These are phyloP conservation scores for Phlebopus sp. DNA, from an alignment of 1,284 basidiomycete genomes.

Conservation along the genomic window DNA sequence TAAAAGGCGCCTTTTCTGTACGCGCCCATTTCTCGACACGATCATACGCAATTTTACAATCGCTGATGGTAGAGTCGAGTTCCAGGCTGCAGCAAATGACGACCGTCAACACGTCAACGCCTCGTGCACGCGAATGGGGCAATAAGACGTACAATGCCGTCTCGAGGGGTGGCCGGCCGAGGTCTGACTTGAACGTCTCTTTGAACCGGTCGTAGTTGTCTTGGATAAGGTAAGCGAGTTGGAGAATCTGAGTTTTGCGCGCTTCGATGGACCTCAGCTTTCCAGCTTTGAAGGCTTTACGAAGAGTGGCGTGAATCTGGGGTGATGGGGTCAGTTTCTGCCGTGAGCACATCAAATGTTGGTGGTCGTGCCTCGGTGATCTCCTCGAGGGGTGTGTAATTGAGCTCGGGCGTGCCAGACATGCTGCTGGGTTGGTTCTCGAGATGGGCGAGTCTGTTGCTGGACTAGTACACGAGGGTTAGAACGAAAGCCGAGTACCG, in stretches of 20 bases:
- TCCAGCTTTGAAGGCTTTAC: slow-evolving; percentile 52
- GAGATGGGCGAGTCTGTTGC: too few species aligned
- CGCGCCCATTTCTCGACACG: slow-evolving; percentile 77
- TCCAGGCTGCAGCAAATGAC: slow-evolving; percentile 46
- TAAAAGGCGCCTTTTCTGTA: slow-evolving; percentile 59
- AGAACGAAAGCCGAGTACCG: too few species aligned
- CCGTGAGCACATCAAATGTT: not conserved
- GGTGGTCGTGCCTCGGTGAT: slow-evolving; percentile 35
- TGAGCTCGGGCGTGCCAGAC: slow-evolving; percentile 14
- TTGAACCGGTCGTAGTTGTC: slow-evolving; percentile 61
- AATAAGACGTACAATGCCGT: slow-evolving; percentile 47
- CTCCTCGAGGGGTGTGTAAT: slow-evolving; percentile 39
- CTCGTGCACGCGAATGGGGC: not conserved
- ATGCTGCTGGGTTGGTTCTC: slow-evolving; percentile 7
- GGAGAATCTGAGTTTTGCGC: slow-evolving; percentile 64
- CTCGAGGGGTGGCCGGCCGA: slow-evolving; percentile 57
- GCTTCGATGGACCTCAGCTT: slow-evolving; percentile 58
- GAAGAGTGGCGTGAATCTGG: slow-evolving; percentile 54
- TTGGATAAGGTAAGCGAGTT: slow-evolving; percentile 63
- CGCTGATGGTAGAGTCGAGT: slow-evolving; percentile 49
- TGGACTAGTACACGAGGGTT: too few species aligned
- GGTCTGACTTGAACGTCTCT: slow-evolving; percentile 51
- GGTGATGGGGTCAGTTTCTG: not conserved
- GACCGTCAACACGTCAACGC: too few species aligned
- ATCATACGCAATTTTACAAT: slow-evolving; percentile 63